phyloP scores from a whole-genome alignment of 2,329 filamentous ascomycete genomes.

The Hortaea werneckii region DNA sequence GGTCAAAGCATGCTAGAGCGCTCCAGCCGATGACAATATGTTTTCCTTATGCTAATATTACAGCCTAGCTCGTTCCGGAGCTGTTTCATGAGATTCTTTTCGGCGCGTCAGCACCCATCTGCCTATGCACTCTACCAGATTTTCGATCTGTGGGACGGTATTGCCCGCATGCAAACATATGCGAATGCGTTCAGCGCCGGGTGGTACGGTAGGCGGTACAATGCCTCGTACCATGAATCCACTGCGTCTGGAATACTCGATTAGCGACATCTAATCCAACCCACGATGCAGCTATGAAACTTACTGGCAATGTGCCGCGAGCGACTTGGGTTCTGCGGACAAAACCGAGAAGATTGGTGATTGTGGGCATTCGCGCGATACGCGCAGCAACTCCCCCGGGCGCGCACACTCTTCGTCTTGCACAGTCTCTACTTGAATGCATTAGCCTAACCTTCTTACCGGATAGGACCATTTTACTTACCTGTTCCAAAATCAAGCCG shows the following conservation, averaged over 20 bases:
- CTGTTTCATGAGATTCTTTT: background rate
- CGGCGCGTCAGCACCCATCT: constrained; percentile 31
- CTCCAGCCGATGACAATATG: no score
- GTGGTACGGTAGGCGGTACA: constrained; percentile 57
- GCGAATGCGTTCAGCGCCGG: constrained; percentile 52
- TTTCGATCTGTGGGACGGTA: constrained; percentile 46
- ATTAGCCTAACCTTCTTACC: no score
- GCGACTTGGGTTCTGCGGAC: constrained; percentile 45
- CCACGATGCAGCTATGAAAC: background rate
- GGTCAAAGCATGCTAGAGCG: no score
- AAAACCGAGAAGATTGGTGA: constrained; percentile 58
- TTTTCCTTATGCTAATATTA: background rate
- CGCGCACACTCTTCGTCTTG: no score
- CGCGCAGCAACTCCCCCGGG: constrained; percentile 11
- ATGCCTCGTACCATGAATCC: constrained; percentile 56
- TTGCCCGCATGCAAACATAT: constrained; percentile 62
- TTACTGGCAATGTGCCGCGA: constrained; percentile 52
- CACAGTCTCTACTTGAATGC: no score
- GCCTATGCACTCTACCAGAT: constrained; percentile 39
- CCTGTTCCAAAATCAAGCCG: background rate
- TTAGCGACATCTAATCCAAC: no score
- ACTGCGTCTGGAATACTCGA: constrained; percentile 11
- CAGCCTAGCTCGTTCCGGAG: background rate
- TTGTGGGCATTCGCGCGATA: constrained; percentile 31
- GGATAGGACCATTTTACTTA: no score